These are phyloP conservation scores for Gliomastix tumulicola DNA, from an alignment of 2,329 filamentous ascomycete species.

Conservation along the genomic window DNA sequence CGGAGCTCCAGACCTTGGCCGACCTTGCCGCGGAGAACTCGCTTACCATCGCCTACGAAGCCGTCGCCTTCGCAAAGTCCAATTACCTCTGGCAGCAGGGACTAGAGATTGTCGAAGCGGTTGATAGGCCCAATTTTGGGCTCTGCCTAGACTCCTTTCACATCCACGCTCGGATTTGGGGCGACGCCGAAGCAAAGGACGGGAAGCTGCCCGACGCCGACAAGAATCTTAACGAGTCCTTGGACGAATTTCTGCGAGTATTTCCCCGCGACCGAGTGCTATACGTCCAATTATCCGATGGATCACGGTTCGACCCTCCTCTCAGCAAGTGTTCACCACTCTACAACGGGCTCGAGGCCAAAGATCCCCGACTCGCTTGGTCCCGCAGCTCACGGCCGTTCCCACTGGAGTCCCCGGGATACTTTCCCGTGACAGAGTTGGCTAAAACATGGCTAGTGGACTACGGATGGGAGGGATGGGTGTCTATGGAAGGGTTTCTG, in stretches of 20 bases:
- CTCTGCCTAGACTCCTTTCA: neutral
- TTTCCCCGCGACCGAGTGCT: neutral
- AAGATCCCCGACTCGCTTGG: neutral
- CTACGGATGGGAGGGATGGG: neutral
- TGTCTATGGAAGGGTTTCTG: neutral
- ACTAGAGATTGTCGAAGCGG: neutral
- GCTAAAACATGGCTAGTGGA: neutral
- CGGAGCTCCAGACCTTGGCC: neutral
- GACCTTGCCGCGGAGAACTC: neutral
- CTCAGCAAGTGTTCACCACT: neutral
- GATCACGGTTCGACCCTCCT: neutral
- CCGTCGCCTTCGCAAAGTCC: neutral
- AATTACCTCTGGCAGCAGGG: neutral
- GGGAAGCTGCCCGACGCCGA: neutral
- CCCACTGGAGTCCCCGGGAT: neutral
- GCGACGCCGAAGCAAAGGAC: neutral
- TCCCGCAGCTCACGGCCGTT: neutral
- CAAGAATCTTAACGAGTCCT: neutral
- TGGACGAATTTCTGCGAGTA: neutral
- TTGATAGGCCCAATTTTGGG: neutral
- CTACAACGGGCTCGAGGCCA: neutral
- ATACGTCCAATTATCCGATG: neutral
- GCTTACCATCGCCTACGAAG: neutral
- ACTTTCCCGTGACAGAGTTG: neutral
- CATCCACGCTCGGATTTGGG: neutral